Base-by-base conservation (phyloP, 192 early-diverging fungal species). In the Entomortierella chlamydospora region DNA sequence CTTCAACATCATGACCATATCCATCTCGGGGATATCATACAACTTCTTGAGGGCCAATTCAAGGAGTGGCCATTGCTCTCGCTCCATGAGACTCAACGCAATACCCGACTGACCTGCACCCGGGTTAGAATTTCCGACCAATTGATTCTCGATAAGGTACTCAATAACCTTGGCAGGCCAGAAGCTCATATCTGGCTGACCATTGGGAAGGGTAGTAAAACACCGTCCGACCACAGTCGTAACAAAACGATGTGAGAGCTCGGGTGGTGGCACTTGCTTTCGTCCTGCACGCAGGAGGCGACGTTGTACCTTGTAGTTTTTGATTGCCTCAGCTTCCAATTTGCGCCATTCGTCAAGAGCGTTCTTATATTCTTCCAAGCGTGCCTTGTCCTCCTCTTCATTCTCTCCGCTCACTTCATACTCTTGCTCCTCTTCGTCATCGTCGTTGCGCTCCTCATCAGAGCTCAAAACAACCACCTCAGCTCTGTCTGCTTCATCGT, bases 21-120 rank as follows among this genome's bases (percentile, higher is more conserved):
- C 85, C 37, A 57, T 58, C 58, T 87, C 85, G 22, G 85, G 85
- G 28, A 87, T 82, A 81, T 87, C 85, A 42, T 69, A 37, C 17
- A 87, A 57, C 31, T 78, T 68, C 55, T 81, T 74, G 29, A 87
- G 60, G 4, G 72, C 83, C 63, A 87, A 57, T 53, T 81, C 76
- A 15, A 87, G 42, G 4, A 87, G 33, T 17, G 66, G 42, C 85
- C 85, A 87, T 54, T 74, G 77, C 50, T 84, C 68, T 22, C 82
- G 78, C 53, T 84, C 79, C 78, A 87, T 67, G 5, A 87, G 52
- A 11, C 59, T 70, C 42, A 64, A 34, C 9, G 82, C 67, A 33
- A 87, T 52, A 26, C 85, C 85, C 0, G 58, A 61, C 51, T 83
- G 57, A 1, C 79, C 76, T 52, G 76, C 68, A 3, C 76, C 76